Base-by-base conservation (phyloP, 2,329 filamentous ascomycete genomes). In the Colletotrichum lini region DNA sequence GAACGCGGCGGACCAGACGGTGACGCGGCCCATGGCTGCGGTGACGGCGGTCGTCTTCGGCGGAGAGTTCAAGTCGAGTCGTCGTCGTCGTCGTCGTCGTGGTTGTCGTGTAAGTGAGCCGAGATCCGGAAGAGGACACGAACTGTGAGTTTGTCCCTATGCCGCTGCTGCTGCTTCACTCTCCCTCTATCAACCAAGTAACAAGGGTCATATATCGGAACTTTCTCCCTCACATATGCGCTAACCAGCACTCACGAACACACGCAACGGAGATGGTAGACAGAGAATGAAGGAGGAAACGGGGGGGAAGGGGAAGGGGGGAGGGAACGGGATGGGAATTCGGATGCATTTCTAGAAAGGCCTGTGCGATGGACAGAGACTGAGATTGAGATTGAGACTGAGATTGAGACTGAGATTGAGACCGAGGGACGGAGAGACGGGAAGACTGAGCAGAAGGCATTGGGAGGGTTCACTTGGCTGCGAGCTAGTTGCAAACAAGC, bases 1-100 rank as follows among this genome's bases (percentile, higher is more conserved):
- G 53, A 78, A 78, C 67, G 73, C 73, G 58, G 75, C 76, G 8
- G 75, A 77, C 70, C 73, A 72, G 6, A 66, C 16, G 7, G 70
- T 71, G 18, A 56, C 65, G 49, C 68, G 68, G 53, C 68, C 68
- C 68, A 71, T 71, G 18, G 44, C 49, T 18, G 47, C 21, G 47
- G 4, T 50, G 1, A 15, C 23, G 23, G 26, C 26, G 26, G 26
- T 26, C 26, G 40, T n/a, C 15, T 26, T 16, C 1, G 40, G 10
- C 10, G 8, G 30, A 21, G 16, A 35, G 52, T 3, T 16, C 16
- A 16, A 12, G 18, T 21, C 18, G 40, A 44, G 15, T 44, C 40
- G 9, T 42, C 23, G 23, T 23, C 23, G 23, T 23, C 23, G 23
- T 23, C 23, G 23, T 23, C 42, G 42, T 12, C 42, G 5, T 13